These are phyloP conservation scores for Claviceps sorghi DNA, from an alignment of 2,329 filamentous ascomycete species.

Conservation along the genomic window DNA sequence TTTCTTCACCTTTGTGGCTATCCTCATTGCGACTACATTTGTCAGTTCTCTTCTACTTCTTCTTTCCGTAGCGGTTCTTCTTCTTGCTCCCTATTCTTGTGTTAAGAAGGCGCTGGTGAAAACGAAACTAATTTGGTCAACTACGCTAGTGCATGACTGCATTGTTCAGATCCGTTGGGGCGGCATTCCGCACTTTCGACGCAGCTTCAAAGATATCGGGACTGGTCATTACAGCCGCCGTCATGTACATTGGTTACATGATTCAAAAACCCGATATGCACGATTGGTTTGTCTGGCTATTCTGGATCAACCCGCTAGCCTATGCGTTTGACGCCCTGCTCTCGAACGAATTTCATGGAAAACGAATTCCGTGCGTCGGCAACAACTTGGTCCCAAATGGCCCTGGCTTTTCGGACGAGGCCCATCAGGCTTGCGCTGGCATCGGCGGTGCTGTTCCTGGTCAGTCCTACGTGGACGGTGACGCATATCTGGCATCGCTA, in stretches of 20 bases:
- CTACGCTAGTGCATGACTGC: constrained; percentile 36
- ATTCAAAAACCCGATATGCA: constrained; percentile 48
- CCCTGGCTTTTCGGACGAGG: constrained; percentile 27
- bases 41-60: constrained; percentile 16
- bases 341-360: constrained; percentile 53
- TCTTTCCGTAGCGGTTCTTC: no score
- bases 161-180: constrained; percentile 41
- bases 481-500: constrained; percentile 41
- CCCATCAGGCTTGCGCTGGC: constrained; percentile 39
- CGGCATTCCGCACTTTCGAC: constrained; percentile 41
- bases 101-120: background rate
- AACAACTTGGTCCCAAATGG: constrained; percentile 37
- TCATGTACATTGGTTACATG: constrained; percentile 51
- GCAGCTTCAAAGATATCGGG: constrained; percentile 43
- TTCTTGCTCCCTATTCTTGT: background rate
- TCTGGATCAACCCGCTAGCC: constrained; percentile 51
- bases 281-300: constrained; percentile 48
- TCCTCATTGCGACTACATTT: constrained; percentile 36
- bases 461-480: constrained; percentile 34
- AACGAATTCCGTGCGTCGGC: constrained; percentile 36
- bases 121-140: background rate
- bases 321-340: constrained; percentile 57
- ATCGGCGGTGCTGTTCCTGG: constrained; percentile 40
- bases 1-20: constrained; percentile 49
- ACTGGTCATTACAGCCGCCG: constrained; percentile 31